These are phyloP conservation scores for Cyberlindnera bimundalis DNA, from an alignment of 805 yeast genomes.

Conservation along the genomic window DNA sequence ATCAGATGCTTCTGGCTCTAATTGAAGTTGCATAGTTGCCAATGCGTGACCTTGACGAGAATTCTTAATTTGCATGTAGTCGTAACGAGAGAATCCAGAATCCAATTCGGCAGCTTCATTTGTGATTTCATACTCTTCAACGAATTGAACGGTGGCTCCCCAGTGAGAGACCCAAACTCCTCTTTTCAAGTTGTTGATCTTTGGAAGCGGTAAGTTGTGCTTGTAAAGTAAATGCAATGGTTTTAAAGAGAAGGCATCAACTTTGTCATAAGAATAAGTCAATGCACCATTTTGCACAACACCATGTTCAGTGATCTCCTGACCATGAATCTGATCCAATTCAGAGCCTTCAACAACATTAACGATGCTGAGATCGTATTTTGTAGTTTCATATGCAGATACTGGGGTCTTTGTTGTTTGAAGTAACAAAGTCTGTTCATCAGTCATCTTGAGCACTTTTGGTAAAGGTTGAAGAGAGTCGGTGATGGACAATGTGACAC, in stretches of 20 bases:
- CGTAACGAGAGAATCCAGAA: constrained; percentile 75
- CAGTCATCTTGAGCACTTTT: constrained; percentile 51
- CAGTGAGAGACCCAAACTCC: constrained; percentile 88
- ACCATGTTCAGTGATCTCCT: constrained; percentile 34
- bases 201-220: constrained; percentile 62
- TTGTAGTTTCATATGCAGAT: constrained; percentile 56
- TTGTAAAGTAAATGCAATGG: constrained; percentile 59
- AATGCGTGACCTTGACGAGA: constrained; percentile 57
- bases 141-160: constrained; percentile 68
- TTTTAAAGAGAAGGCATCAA: constrained; percentile 44
- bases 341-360: constrained; percentile 48
- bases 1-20: constrained; percentile 53
- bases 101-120: constrained; percentile 71
- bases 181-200: constrained; percentile 59
- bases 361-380: constrained; percentile 40
- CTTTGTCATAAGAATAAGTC: constrained; percentile 52
- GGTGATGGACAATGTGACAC: constrained; percentile 46
- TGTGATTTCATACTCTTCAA: constrained; percentile 79
- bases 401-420: constrained; percentile 52
- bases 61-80: constrained; percentile 59
- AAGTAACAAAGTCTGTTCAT: constrained; percentile 56
- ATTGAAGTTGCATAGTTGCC: constrained; percentile 53
- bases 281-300: constrained; percentile 39
- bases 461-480: constrained; percentile 60
- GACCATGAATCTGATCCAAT: constrained; percentile 29